Conservation (phyloP, 2,329 filamentous ascomycete species). For the Sporothrix pseudoabietina region DNA sequence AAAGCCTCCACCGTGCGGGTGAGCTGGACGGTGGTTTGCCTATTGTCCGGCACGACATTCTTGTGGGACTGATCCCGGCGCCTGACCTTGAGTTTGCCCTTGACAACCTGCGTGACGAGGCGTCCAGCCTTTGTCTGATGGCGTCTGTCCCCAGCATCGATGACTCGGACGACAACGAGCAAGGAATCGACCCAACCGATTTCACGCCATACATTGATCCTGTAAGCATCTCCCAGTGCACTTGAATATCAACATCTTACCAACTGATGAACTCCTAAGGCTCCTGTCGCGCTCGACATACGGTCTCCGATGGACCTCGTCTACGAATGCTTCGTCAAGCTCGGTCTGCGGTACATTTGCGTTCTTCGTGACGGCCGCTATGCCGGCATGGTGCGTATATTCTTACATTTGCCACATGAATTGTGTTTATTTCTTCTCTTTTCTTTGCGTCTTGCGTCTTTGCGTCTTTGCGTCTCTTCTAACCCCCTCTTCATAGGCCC, state of each 20-base stretch:
- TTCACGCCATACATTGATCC: conserved; percentile 92
- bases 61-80: conserved; percentile 89
- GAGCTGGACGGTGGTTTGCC: conserved; percentile 92
- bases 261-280: conserved; percentile 47
- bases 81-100: conserved; percentile 92
- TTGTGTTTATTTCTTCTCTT: neutral
- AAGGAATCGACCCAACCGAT: conserved; percentile 66
- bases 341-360: conserved; percentile 90
- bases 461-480: neutral
- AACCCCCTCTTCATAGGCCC: conserved; percentile 56
- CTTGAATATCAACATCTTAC: neutral
- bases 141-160: conserved; percentile 64
- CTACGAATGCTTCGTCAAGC: conserved; percentile 93
- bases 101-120: conserved; percentile 78
- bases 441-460: neutral
- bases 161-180: conserved; percentile 61
- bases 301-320: conserved; percentile 91
- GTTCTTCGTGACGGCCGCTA: conserved; percentile 82
- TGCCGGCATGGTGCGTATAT: conserved; percentile 73
- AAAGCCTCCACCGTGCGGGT: conserved; percentile 77
- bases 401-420: neutral
- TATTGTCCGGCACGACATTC: conserved; percentile 73
- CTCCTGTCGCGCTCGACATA: conserved; percentile 85
- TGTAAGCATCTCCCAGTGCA: no score
- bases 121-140: conserved; percentile 78